A percentile compares a stretch with the other conserved stretches of the same genome.
phyloP scores from a whole-genome alignment of 805 yeast species.

The Candida khao-thaluensis region DNA sequence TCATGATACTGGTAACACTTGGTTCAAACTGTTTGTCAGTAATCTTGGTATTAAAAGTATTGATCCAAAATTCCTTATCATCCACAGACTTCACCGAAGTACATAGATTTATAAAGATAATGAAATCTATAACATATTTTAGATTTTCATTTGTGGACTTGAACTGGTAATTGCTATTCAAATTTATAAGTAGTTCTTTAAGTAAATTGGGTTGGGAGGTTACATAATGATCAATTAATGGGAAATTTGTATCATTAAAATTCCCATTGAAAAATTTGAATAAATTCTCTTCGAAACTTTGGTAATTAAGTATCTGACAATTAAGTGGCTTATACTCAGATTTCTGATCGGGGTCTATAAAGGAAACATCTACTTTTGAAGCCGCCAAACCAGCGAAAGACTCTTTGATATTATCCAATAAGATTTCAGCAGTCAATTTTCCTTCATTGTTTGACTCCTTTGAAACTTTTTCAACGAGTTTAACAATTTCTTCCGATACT shows the following conservation, averaged over 20 bases:
- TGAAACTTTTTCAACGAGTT: conserved; percentile 19
- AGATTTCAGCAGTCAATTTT: conserved; percentile 22
- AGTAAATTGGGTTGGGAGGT: conserved; percentile 3
- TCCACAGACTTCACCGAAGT: conserved; percentile 16
- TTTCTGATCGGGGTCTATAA: neutral
- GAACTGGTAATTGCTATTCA: conserved; percentile 8
- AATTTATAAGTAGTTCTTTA: conserved; percentile 2
- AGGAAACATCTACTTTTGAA: conserved; percentile 1
- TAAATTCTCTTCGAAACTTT: conserved; percentile 14
- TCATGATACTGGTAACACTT: neutral
- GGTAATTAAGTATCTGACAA: conserved; percentile 8
- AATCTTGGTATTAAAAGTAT: conserved; percentile 10
- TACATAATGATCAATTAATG: conserved; percentile 9
- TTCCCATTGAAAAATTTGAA: conserved; percentile 13
- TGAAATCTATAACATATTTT: conserved; percentile 24
- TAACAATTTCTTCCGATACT: conserved; percentile 27
- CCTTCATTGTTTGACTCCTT: conserved; percentile 19
- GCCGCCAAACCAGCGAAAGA: neutral
- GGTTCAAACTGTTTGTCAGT: neutral
- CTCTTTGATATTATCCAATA: conserved; percentile 23
- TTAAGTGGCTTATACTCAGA: neutral
- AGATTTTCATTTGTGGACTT: conserved; percentile 26
- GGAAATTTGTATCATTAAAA: conserved; percentile 3
- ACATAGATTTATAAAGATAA: conserved; percentile 20
- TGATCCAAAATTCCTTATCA: conserved; percentile 26